Conservation (phyloP, 108 stramenopile species). For the Skeletonema costatum region DNA sequence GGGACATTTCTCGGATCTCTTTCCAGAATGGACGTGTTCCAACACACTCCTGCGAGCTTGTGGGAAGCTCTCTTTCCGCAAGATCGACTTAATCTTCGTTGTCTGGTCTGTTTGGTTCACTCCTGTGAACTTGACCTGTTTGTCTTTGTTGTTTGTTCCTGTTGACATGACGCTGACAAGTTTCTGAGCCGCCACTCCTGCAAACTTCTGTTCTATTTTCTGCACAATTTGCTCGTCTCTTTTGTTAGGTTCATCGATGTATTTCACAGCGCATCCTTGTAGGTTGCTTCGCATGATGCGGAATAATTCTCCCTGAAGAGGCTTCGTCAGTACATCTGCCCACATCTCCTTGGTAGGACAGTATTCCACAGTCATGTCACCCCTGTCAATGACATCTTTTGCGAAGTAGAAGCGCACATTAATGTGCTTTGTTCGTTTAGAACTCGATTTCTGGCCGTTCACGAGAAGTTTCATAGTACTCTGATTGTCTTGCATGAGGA, state of each 20-base stretch:
- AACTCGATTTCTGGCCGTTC: slow-evolving; percentile 36
- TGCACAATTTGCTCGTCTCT: no score
- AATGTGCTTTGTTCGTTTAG: slow-evolving; percentile 54
- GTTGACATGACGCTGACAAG: no score
- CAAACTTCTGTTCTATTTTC: no score
- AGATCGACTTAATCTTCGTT: no score
- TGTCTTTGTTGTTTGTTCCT: no score
- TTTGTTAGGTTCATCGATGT: neutral
- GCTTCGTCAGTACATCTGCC: slow-evolving; percentile 44
- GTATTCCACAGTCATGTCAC: slow-evolving; percentile 21
- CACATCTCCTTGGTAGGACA: slow-evolving; percentile 26
- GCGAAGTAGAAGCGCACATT: slow-evolving; percentile 52
- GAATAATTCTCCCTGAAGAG: slow-evolving; percentile 13
- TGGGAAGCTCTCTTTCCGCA: no score
- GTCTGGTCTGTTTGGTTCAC: no score
- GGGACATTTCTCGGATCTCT: no score
- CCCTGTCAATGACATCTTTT: slow-evolving; percentile 32
- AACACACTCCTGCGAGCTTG: no score
- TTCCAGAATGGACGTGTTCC: no score
- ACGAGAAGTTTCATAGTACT: slow-evolving; percentile 35
- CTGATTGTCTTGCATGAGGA: slow-evolving; percentile 51
- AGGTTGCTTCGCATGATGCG: neutral
- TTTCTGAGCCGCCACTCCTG: no score
- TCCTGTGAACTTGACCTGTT: no score
- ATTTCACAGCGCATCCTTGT: neutral